A percentile compares a stretch with the other conserved stretches of the same genome.
Conservation (phyloP, 2,329 filamentous ascomycete genomes). For the Microdochium trichocladiopsis region DNA sequence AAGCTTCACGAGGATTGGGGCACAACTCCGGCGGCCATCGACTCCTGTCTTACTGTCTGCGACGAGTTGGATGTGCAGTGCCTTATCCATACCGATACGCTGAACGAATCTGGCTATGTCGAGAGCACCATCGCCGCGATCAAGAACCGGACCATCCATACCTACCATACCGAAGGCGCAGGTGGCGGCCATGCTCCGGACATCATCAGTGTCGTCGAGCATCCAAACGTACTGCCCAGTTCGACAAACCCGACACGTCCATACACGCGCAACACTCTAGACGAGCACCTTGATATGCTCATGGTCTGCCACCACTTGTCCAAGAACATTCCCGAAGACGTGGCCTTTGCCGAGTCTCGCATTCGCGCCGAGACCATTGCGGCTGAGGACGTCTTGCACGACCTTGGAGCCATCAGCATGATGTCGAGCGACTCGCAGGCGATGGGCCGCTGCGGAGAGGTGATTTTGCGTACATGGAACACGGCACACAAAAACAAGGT, state of each 20-base stretch:
- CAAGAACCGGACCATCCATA: constrained; percentile 84
- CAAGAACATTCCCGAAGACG: constrained; percentile 89
- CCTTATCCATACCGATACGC: constrained; percentile 89
- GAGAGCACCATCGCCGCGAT: constrained; percentile 84
- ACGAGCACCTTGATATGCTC: constrained; percentile 96
- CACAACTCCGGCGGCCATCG: constrained; percentile 82
- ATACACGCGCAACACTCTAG: constrained; percentile 84
- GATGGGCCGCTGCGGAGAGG: constrained; percentile 94
- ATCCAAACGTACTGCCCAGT: constrained; percentile 79
- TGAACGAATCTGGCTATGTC: constrained; percentile 97
- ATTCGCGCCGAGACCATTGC: constrained; percentile 96
- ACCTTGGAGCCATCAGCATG: constrained; percentile 93
- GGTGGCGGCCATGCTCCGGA: constrained; percentile 93
- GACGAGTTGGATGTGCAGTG: constrained; percentile 91
- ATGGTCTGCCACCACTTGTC: constrained; percentile 97
- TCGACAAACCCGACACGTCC: constrained; percentile 91
- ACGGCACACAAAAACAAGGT: constrained; percentile 95
- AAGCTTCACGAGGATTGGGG: constrained; percentile 98
- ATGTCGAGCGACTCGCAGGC: constrained; percentile 94
- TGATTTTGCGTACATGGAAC: constrained; percentile 90
- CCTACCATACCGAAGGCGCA: constrained; percentile 94
- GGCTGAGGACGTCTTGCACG: constrained; percentile 91
- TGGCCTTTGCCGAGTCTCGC: constrained; percentile 89
- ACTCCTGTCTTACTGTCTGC: constrained; percentile 76
- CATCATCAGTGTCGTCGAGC: constrained; percentile 89